Evolutionary conservation across 2,329 filamentous ascomycete genomes (phyloP).

Genomic region (Penicillium sclerotigenum): DNA sequence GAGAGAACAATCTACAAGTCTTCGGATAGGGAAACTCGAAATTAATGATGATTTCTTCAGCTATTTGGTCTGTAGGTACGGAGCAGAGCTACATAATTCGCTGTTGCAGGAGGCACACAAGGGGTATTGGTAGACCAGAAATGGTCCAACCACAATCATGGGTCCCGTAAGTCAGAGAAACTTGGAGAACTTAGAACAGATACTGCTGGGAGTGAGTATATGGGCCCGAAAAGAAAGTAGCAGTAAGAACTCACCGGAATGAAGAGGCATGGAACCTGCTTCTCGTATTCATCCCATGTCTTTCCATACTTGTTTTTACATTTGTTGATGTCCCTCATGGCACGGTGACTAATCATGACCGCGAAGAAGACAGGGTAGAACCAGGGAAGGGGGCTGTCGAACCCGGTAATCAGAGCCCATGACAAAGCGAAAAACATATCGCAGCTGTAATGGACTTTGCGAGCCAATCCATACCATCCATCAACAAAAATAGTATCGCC

Average conservation of each 20-base stretch:
- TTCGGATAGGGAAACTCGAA: background rate
- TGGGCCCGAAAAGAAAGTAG: background rate
- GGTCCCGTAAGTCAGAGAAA: background rate
- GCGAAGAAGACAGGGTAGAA: conserved; percentile 81
- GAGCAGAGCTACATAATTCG: background rate
- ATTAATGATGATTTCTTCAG: background rate
- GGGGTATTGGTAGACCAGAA: background rate
- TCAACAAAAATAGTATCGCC: conserved; percentile 76
- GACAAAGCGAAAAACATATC: conserved; percentile 72
- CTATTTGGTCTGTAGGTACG: background rate
- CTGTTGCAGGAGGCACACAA: background rate
- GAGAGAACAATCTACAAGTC: background rate
- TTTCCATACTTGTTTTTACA: conserved; percentile 76
- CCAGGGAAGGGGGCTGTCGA: conserved; percentile 78
- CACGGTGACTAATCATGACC: conserved; percentile 74
- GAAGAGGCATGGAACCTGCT: conserved; percentile 74
- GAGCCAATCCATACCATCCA: conserved; percentile 77
- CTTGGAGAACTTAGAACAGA: conserved; percentile 7
- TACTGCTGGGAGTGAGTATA: conserved; percentile 6
- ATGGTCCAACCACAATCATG: background rate
- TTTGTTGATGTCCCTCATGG: conserved; percentile 67
- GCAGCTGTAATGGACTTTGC: conserved; percentile 77
- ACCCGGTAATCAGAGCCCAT: conserved; percentile 77
- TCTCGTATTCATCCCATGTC: conserved; percentile 77
- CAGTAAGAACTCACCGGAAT: conserved; percentile 58